Evolutionary conservation across 352 stramenopile species (phyloP), one percentile per base, ranked within the genome.

Genomic region (Pythium oligandrum): DNA sequence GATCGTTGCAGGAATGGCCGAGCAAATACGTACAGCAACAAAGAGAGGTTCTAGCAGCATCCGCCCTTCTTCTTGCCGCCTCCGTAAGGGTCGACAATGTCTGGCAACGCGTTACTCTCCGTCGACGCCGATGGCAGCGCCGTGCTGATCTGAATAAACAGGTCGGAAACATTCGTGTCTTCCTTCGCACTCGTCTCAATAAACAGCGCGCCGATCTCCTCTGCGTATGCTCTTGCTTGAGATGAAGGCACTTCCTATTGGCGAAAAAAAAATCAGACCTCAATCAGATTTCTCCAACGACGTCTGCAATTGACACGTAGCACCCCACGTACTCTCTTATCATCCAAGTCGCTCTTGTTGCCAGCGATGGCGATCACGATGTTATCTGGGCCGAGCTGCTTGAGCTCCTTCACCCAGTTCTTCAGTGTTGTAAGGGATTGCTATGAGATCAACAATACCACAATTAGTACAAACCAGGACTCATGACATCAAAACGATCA

Each of bases 331-430:
- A 90, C 76, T 43, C 87, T 78, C 48, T 95, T 87, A 54, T 94
- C 82, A 53, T 90, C 75, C 60, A 98, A 59, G 61, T 98, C 91
- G 44, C 78, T 95, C 72, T 99, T 99, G 52, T 97, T 97, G 52
- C 90, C 91, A 10, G 91, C 95, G 60, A 99, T 98, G 30, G 88
- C 90, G 49, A 99, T 94, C 40, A 98, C 91, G 56, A 98, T 95
- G 66, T 97, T 95, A 57, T 96, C 83, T 1, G 90, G 90, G 17
- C 88, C 90, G 57, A 97, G 75, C 51, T 95, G 79, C 71, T 96
- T 93, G 3, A 98, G 73, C 59, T 97, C 88, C 51, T 95, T 88
- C 10, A 98, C 90, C 96, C 96, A 98, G 56, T 97, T 93, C 76
- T 98, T 89, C n/a, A 98, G 67, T 51, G 82, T 97, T 35, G 82